Evolutionary conservation across 176 grass and related monocot species (phyloP).

Genomic region (Triticum aestivum): DNA sequence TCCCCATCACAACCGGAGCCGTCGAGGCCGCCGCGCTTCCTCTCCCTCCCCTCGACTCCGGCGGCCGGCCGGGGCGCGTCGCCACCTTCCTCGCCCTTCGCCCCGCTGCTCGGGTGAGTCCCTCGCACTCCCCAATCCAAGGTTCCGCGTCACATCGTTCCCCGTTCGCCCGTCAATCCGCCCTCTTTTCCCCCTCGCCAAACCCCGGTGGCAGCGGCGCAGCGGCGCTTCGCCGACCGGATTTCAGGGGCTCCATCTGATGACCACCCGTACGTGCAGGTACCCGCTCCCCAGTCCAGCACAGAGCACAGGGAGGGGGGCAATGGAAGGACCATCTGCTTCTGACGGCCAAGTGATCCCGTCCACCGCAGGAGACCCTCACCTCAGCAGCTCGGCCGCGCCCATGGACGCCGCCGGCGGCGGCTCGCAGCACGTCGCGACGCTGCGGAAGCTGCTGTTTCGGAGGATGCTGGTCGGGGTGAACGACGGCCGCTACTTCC

Average conservation of each 20-base stretch:
- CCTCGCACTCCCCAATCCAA: background rate
- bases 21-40: background rate
- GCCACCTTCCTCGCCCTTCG: background rate
- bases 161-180: background rate
- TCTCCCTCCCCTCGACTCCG: background rate
- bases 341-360: background rate
- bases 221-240: background rate
- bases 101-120: background rate
- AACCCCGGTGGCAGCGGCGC: background rate
- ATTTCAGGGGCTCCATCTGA: too few species aligned
- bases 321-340: constrained; percentile 37
- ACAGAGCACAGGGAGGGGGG: too few species aligned
- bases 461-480: constrained; percentile 75
- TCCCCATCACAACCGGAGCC: background rate
- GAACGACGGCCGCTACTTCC: constrained; percentile 77
- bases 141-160: background rate
- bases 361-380: background rate
- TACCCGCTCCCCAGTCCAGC: too few species aligned
- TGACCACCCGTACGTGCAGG: too few species aligned
- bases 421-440: constrained; percentile 57
- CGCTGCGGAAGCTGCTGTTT: constrained; percentile 69
- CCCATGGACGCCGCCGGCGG: background rate
- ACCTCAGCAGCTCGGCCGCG: background rate
- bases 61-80: background rate
- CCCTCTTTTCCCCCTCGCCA: background rate